These are phyloP conservation scores for Malassezia dermatis DNA, from an alignment of 1,284 basidiomycete genomes.

Conservation along the genomic window DNA sequence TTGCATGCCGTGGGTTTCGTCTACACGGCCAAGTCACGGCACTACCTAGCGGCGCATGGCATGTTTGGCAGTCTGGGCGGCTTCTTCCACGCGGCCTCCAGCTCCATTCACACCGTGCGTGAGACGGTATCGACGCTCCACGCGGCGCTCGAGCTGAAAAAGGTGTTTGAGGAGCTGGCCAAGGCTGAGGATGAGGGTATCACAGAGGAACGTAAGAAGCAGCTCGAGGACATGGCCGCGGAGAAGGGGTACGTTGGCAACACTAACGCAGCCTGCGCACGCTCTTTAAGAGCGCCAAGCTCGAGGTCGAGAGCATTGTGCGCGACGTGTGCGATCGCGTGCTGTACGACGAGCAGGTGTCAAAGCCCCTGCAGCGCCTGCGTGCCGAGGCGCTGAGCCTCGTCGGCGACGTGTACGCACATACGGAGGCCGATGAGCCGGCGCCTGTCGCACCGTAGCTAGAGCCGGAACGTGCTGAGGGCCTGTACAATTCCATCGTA, in stretches of 20 bases:
- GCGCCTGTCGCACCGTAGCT: neutral
- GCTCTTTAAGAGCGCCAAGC: slow-evolving; percentile 62
- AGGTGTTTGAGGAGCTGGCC: slow-evolving; percentile 79
- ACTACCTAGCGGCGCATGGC: slow-evolving; percentile 38
- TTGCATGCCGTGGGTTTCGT: slow-evolving; percentile 83
- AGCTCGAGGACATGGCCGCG: slow-evolving; percentile 88
- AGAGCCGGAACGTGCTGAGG: slow-evolving; percentile 34
- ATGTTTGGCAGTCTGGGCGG: slow-evolving; percentile 32
- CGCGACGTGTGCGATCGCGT: slow-evolving; percentile 85
- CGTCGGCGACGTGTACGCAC: slow-evolving; percentile 18
- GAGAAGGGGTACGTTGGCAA: slow-evolving; percentile 57
- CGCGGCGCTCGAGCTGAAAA: slow-evolving; percentile 57
- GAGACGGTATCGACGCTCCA: slow-evolving; percentile 43
- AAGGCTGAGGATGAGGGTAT: slow-evolving; percentile 69
- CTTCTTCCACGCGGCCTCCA: slow-evolving; percentile 33
- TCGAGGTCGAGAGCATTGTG: slow-evolving; percentile 86
- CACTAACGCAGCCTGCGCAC: slow-evolving; percentile 29
- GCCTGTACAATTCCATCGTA: slow-evolving; percentile 67
- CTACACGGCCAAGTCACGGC: slow-evolving; percentile 55
- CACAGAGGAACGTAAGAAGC: slow-evolving; percentile 70
- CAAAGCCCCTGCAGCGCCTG: slow-evolving; percentile 41
- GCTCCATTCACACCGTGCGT: slow-evolving; percentile 35
- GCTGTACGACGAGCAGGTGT: slow-evolving; percentile 52
- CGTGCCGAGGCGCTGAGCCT: slow-evolving; percentile 37
- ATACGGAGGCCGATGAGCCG: neutral